Evolutionary conservation across 768 basidiomycete genomes (phyloP).

Genomic region (Suillus fuscotomentosus): DNA sequence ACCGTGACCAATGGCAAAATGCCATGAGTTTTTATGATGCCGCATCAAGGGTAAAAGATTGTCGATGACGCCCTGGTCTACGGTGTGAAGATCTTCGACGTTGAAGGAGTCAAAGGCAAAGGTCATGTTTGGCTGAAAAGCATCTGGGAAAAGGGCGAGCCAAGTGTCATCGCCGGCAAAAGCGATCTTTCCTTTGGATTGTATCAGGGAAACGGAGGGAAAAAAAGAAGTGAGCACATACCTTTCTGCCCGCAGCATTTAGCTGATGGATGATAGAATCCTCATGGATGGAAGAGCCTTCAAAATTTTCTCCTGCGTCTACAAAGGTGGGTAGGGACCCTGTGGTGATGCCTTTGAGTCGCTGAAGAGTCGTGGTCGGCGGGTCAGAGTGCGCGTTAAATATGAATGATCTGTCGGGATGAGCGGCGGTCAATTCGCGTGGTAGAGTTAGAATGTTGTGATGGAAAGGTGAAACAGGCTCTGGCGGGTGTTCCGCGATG

Average conservation of each 20-base stretch:
- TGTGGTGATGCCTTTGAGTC: conserved; percentile 93
- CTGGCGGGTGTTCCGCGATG: conserved; percentile 61
- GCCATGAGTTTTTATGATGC: conserved; percentile 53
- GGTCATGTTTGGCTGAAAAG: conserved; percentile 70
- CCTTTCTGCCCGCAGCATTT: conserved; percentile 54
- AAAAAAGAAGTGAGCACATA: conserved; percentile 28
- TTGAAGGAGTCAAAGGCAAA: conserved; percentile 96
- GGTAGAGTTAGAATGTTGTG: conserved; percentile 86
- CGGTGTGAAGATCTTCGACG: conserved; percentile 95
- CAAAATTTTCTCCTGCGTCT: conserved; percentile 92
- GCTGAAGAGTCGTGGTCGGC: conserved; percentile 91
- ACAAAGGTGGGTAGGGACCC: conserved; percentile 95
- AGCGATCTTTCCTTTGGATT: conserved; percentile 52
- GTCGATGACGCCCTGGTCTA: conserved; percentile 85
- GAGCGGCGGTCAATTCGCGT: conserved; percentile 55
- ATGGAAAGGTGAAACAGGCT: conserved; percentile 63
- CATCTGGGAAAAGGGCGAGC: conserved; percentile 81
- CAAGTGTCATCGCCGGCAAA: conserved; percentile 99
- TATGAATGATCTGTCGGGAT: conserved; percentile 76
- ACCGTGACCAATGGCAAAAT: conserved; percentile 89
- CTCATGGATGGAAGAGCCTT: conserved; percentile 80
- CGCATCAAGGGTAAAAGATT: conserved; percentile 82
- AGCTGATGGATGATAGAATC: conserved; percentile 86
- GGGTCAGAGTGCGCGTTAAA: conserved; percentile 93
- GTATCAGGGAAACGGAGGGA: conserved; percentile 4